Base-by-base conservation (phyloP, 768 basidiomycete species). In the Calocera cornea region DNA sequence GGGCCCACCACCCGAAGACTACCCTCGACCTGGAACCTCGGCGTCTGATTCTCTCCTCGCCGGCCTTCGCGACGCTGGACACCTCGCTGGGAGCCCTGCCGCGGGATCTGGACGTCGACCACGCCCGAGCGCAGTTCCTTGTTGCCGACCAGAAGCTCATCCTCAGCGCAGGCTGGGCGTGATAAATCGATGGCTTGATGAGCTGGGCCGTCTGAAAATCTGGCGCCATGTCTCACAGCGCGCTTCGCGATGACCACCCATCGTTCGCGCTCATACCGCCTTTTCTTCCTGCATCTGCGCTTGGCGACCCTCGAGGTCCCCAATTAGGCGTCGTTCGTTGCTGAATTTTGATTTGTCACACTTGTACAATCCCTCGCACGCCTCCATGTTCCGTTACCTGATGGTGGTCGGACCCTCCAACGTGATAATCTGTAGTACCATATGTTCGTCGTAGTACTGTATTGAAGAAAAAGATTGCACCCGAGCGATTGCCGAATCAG, bases 41-140 rank as follows among this genome's bases (percentile, higher is more conserved):
- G 2, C 54, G 27, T 10, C 54, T 60, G 8, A 60, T 31, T 33
- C 54, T 60, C 31, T 60, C 54, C 11, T 60, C 54, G 14, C 54
- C 54, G 31, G 54, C 54, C 24, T 60, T 60, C 54, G 54, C 54
- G 27, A 60, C 54, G 54, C 31, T 60, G 16, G 54, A 60, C 19
- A 60, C 54, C 2, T 19, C 54, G 24, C 54, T 60, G 27, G 31
- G 19, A 5, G 31, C 54, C 16, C 19, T 60, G 24, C 54, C 54
- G 54, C 54, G 54, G 54, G 54, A 60, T 60, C 54, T 60, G 54
- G 54, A 60, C 54, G 31, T 60, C 27, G 27, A 60, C 31, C 5
- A 7, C 27, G 54, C 54, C 27, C 54, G 22, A 10, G 54, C 54
- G 31, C 14, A 60, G 31, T 60, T 29, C 54, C 24, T 29, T 33